Base-by-base conservation (phyloP, 106 monocot genomes). In the Platanthera zijinensis region DNA sequence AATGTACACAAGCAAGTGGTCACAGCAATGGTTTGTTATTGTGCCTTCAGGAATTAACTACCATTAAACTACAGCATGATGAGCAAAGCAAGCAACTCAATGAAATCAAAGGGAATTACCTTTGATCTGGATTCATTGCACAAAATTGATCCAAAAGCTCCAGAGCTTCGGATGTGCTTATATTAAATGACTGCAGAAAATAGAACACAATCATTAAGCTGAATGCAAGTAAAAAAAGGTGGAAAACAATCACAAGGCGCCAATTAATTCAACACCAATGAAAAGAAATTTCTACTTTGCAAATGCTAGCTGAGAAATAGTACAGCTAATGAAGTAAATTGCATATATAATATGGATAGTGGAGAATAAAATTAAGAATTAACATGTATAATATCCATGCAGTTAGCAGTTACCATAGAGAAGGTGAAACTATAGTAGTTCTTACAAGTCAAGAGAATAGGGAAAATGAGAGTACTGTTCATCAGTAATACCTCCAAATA, bases 41-140 rank as follows among this genome's bases (percentile, higher is more conserved):
- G 12, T 30, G 30, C 21, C 8, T 66, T 66, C 8, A 25, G 28
- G 12, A 67, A 67, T 39, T 67, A 39, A 39, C 19, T 30, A 39
- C 32, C 12, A 67, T 12, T 30, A 39, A 67, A 67, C 0, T 5
- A 39, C 12, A 67, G 32, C 32, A 67, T 10, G 32, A 67, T 39
- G 8, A 67, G 17, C 67, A 39, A 39, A 22, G 30, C 25, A 67
- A 30, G 7, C 11, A 67, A 25, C 4, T 67, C 32, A 46, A 79
- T 10, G 48, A 61, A 50, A 73, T 10, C 8, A 10, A 72, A 72
- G 3, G 14, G 5, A 48, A 80, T 80, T 80, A 80, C 80, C 69
- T 75, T 47, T 74, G 69, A 80, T 80, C 80, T 54, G 80, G 80
- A 54, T 75, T 80, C 80, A 80, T 80, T 48, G 53, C 63, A 75